Evolutionary conservation across 768 basidiomycete species (phyloP), one percentile per base, ranked within the genome.

Genomic region (Phlebiopsis gigantea): DNA sequence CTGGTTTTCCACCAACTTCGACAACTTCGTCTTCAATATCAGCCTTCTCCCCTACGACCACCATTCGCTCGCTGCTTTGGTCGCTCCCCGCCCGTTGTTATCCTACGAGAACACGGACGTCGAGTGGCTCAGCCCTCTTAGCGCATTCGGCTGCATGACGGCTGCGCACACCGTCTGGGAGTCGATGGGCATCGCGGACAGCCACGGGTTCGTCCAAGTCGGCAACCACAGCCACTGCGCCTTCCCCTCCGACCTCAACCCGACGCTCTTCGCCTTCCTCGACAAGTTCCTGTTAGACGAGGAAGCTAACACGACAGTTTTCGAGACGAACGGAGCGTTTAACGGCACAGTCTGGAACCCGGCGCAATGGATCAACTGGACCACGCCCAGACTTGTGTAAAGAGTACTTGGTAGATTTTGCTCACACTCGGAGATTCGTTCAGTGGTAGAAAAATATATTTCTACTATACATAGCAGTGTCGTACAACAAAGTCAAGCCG

Each of bases 11-110:
- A 69, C 74, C 17, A 65, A 63, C 51, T 83, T 83, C 68, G 68
- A 76, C 53, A 68, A 71, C 54, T 82, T 73, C 68, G 77, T 76
- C 6, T 75, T 73, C 66, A 66, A 70, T 42, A 70, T 82, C 28
- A 66, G 68, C 62, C 64, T 61, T 52, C 76, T 84, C n/a, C 80
- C 81, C 10, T 77, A 76, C 67, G 83, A 84, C 69, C 83, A 84
- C 68, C 82, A 84, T 65, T 55, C 77, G 63, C 79, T 83, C 60
- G 73, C 78, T 6, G 82, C 72, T 0, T 65, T 84, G 54, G 73
- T 84, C 55, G 81, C 82, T 12, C 83, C 83, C 17, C 79, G 83
- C 45, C 75, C 70, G 2, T 61, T 84, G 43, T 69, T 81, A 56
- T 69, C 77, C 56, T 79, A 78, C 62, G 82, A 82, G 64, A 82